Evolutionary conservation across 768 basidiomycete species (phyloP), one percentile per base, ranked within the genome.

Genomic region (Suillus placidus): DNA sequence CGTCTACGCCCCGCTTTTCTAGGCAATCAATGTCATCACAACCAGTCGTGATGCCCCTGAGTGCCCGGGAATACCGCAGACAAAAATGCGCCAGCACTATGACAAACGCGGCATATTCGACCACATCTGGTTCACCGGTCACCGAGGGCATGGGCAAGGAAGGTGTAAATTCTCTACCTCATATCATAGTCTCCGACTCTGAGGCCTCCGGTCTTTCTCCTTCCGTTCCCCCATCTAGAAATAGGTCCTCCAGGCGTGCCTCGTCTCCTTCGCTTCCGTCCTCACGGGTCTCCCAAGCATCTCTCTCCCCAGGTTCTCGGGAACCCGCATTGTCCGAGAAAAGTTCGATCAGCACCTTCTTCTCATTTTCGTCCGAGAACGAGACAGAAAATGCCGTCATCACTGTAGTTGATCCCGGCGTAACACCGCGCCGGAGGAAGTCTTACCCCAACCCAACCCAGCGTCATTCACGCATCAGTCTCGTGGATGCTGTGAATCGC

Each of bases 1-100:
- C 70, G 4, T 6, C 18, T 51, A 72, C 70, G 0, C 75, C 75
- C 14, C 78, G 68, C 58, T 78, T 76, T 57, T 76, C 75, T 1
- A 70, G 76, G 52, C 72, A 74, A 20, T 38, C 75, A 34, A 69
- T 77, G 66, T 72, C 74, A 16, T 71, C 70, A 4, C 68, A 77
- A 8, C 62, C 69, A 2, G 71, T 76, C 35, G 72, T 76, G 42
- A 76, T 76, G 75, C 75, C 75, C 0, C 67, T 76, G 49, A 78
- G 71, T 6, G 76, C 71, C 0, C 71, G 43, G 14, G 72, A 76
- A n/a, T 76, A 70, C 38, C 70, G 69, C 43, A 76, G 70, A 30
- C 68, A 55, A 62, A 75, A 70, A 7, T 45, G 69, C 14, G 67
- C 32, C 3, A 62, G 61, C 55, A 58, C 8, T 12, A 62, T 34